These are phyloP conservation scores for Recurvomyces mirabilis DNA, from an alignment of 495 filamentous ascomycete genomes.

Conservation along the genomic window DNA sequence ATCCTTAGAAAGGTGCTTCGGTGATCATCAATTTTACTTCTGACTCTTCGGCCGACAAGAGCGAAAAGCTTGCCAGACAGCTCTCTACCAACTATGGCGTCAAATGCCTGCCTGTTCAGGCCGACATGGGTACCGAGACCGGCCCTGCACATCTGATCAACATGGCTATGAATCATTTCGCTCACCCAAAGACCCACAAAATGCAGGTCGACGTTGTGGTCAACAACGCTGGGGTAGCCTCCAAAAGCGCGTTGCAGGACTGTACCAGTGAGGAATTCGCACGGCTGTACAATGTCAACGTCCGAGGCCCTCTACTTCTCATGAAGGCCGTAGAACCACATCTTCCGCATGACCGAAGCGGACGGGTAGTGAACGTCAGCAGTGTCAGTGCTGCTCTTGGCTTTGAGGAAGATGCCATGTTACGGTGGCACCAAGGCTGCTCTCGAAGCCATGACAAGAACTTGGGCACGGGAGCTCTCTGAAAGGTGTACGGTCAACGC, in stretches of 20 bases:
- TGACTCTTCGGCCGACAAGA: constrained; percentile 30
- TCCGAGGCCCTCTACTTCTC: constrained; percentile 72
- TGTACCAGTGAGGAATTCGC: constrained; percentile 51
- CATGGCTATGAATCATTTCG: constrained; percentile 42
- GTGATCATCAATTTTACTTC: constrained; percentile 35
- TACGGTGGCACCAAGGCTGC: constrained; percentile 85
- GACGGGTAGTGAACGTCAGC: constrained; percentile 70
- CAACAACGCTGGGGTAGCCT: constrained; percentile 73
- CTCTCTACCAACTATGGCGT: constrained; percentile 30
- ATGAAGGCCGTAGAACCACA: constrained; percentile 57
- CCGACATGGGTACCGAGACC: constrained; percentile 42
- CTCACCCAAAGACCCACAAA: constrained; percentile 34
- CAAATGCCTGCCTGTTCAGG: constrained; percentile 42
- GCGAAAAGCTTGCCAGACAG: constrained; percentile 30
- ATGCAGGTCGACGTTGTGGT: constrained; percentile 77
- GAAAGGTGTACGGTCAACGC: constrained; percentile 75
- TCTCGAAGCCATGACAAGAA: constrained; percentile 82
- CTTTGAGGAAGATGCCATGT: constrained; percentile 61
- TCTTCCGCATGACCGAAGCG: constrained; percentile 62
- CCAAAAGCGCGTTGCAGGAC: constrained; percentile 48
- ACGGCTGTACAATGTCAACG: constrained; percentile 68
- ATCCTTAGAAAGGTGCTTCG: constrained; percentile 37
- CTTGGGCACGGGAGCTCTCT: constrained; percentile 71
- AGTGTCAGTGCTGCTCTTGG: constrained; percentile 58
- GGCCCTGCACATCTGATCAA: constrained; percentile 35